Conservation (phyloP, 306 rosid genomes). For the Astragalus glycyphyllos region DNA sequence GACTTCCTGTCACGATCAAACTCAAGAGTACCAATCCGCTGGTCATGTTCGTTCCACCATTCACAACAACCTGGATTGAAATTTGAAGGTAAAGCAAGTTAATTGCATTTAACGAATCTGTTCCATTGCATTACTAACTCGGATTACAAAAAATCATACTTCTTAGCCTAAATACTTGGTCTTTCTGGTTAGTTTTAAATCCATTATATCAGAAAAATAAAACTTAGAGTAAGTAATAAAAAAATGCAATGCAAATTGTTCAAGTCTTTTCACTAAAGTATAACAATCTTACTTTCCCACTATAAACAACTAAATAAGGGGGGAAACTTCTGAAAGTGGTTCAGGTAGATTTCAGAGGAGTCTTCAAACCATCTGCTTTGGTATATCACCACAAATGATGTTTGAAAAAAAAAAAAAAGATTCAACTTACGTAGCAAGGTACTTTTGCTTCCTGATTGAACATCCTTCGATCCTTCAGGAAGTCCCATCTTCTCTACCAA, state of each 20-base stretch:
- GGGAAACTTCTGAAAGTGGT: neutral
- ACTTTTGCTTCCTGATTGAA: conserved; percentile 37
- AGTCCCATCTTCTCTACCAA: conserved; percentile 94
- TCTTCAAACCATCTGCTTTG: neutral
- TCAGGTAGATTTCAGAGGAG: conserved; percentile 12
- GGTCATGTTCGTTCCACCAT: conserved; percentile 65
- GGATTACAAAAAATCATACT: neutral
- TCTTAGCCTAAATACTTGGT: conserved; percentile 3
- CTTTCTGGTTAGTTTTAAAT: conserved; percentile 14
- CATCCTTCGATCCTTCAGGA: conserved; percentile 56
- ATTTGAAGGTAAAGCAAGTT: conserved; percentile 27
- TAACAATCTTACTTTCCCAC: neutral
- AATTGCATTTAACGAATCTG: neutral
- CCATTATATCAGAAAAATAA: conserved; percentile 8
- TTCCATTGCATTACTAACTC: neutral
- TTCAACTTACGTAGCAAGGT: conserved; percentile 62
- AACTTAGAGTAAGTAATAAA: neutral
- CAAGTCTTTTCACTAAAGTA: conserved; percentile 3
- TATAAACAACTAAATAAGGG: neutral
- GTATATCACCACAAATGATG: neutral
- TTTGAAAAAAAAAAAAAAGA: conserved; percentile 12
- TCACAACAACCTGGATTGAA: conserved; percentile 65
- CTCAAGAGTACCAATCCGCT: conserved; percentile 85
- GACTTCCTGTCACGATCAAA: conserved; percentile 92
- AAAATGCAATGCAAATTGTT: neutral